phyloP scores from a whole-genome alignment of 495 filamentous ascomycete species.

The Aspergillus egyptiacus region DNA sequence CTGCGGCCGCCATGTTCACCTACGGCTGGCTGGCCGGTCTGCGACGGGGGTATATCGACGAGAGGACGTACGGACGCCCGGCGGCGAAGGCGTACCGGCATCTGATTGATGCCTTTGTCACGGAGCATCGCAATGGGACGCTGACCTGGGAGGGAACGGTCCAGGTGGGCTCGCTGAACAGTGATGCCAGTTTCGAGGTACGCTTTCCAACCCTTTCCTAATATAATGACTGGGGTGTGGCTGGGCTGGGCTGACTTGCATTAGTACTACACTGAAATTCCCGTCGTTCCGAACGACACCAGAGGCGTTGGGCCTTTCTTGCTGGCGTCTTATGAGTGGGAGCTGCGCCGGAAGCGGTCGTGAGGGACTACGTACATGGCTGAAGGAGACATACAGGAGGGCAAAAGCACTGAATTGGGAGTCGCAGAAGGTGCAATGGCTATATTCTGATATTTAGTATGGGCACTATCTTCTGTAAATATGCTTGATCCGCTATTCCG shows the following conservation, averaged over 20 bases:
- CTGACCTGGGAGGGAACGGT: neutral
- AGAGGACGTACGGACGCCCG: neutral
- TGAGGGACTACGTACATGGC: too few species aligned
- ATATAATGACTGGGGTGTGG: neutral
- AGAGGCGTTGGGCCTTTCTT: constrained; percentile 1
- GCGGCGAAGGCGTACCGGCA: neutral
- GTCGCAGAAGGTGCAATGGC: too few species aligned
- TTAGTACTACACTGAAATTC: constrained; percentile 1
- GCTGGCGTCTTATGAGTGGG: constrained; percentile 3
- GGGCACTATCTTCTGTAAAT: too few species aligned
- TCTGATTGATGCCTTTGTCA: constrained; percentile 1
- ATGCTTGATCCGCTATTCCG: too few species aligned
- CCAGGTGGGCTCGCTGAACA: constrained; percentile 2
- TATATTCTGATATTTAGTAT: too few species aligned
- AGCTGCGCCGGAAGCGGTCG: neutral
- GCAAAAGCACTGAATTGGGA: too few species aligned
- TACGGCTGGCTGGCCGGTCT: constrained; percentile 2
- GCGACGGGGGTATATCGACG: neutral
- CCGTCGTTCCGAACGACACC: constrained; percentile 3
- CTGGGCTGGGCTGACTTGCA: neutral
- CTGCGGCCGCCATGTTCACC: constrained; percentile 1
- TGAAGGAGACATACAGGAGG: too few species aligned
- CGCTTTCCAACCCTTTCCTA: neutral
- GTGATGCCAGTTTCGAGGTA: neutral
- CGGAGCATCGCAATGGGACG: constrained; percentile 1